Conservation (phyloP, 2,329 filamentous ascomycete species). For the Conoideocrella luteorostrata region DNA sequence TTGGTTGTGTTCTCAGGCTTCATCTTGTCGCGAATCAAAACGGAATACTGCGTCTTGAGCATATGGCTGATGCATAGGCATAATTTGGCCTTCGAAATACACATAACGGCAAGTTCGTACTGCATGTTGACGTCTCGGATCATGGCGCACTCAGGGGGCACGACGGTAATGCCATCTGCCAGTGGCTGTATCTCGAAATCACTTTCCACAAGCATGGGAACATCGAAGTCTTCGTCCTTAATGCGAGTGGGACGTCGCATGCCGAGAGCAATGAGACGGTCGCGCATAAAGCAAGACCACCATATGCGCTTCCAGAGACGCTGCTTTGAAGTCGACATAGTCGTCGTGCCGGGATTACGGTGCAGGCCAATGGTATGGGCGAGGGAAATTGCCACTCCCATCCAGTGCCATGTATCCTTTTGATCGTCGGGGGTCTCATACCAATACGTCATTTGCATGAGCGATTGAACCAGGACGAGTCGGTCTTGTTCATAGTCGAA, state of each 20-base stretch:
- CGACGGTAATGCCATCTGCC: conserved; percentile 59
- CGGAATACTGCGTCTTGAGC: conserved; percentile 85
- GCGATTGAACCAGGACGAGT: conserved; percentile 78
- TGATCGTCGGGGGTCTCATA: conserved; percentile 96
- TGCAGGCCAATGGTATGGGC: conserved; percentile 92
- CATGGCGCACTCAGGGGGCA: conserved; percentile 64
- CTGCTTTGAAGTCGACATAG: conserved; percentile 66
- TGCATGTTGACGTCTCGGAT: conserved; percentile 68
- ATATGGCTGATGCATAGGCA: conserved; percentile 87
- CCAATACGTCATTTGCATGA: conserved; percentile 94
- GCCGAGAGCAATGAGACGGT: conserved; percentile 83
- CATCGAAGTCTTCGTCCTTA: conserved; percentile 88
- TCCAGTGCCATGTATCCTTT: conserved; percentile 98
- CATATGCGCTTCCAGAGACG: conserved; percentile 91
- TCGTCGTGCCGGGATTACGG: conserved; percentile 71
- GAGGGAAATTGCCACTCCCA: conserved; percentile 89
- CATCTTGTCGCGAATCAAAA: conserved; percentile 76
- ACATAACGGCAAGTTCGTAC: conserved; percentile 75
- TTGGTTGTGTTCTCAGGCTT: conserved; percentile 70
- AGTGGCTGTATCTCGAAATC: conserved; percentile 77
- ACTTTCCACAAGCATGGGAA: conserved; percentile 76
- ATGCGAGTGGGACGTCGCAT: conserved; percentile 91
- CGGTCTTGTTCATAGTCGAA: conserved; percentile 93
- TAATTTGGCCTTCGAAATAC: conserved; percentile 84
- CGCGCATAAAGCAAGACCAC: conserved; percentile 97